Percentiles rank a stretch among this genome's conserved stretches.
These are phyloP conservation scores for Alternaria ventricosa DNA, from an alignment of 2,329 filamentous ascomycete genomes.

Conservation along the genomic window DNA sequence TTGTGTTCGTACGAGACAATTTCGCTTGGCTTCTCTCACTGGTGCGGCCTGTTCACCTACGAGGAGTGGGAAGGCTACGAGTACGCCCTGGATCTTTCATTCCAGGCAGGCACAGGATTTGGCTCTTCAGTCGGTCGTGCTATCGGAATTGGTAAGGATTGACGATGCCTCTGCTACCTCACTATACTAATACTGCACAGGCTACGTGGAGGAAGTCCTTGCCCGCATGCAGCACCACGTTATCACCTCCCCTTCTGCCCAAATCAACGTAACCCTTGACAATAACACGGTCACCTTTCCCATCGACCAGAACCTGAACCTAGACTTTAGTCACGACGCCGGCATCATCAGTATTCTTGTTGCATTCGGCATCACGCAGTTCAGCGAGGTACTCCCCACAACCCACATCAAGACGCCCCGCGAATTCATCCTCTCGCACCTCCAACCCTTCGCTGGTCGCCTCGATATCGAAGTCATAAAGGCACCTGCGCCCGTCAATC, in stretches of 20 bases:
- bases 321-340: conserved; percentile 81
- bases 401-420: conserved; percentile 61
- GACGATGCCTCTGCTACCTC: background rate
- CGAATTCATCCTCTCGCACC: conserved; percentile 69
- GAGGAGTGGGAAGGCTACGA: conserved; percentile 76
- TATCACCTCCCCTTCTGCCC: conserved; percentile 51
- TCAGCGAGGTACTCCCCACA: conserved; percentile 64
- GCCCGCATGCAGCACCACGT: conserved; percentile 72
- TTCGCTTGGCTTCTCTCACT: conserved; percentile 75
- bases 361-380: conserved; percentile 75
- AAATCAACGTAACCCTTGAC: conserved; percentile 72
- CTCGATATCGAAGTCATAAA: conserved; percentile 77
- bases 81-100: conserved; percentile 72
- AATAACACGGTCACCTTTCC: conserved; percentile 73
- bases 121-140: conserved; percentile 71
- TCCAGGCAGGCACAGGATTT: conserved; percentile 67
- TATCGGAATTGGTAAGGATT: conserved; percentile 69
- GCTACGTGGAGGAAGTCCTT: conserved; percentile 70
- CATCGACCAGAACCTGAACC: conserved; percentile 73
- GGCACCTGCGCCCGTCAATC: conserved; percentile 66
- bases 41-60: conserved; percentile 77
- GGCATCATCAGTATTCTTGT: conserved; percentile 74
- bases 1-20: conserved; percentile 81
- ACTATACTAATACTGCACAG: conserved; percentile 15
- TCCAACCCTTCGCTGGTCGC: conserved; percentile 75